Base-by-base conservation (phyloP, 1,284 basidiomycete species). In the Retiboletus flavoniger region DNA sequence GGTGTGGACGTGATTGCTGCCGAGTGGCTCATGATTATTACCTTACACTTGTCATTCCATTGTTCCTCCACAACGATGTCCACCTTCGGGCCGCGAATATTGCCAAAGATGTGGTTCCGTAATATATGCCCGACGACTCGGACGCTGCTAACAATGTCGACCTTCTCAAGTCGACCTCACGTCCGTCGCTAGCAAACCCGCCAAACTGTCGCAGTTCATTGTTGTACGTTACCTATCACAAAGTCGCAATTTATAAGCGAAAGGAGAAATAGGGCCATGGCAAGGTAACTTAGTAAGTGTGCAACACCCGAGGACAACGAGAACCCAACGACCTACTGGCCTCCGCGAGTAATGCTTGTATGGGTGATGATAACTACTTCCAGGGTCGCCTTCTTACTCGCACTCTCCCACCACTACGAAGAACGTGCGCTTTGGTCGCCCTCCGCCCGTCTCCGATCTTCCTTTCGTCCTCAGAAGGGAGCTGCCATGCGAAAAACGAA, bases 401-500 rank as follows among this genome's bases (percentile, higher is more conserved):
- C 28, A 81, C 65, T 49, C 70, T 72, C 42, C 73, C 74, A 16
- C 66, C 64, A 39, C 54, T 60, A 41, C 77, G 72, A 50, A 69
- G 54, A 40, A 81, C 60, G 54, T 73, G 74, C 4, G 73, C 60
- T 24, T 63, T 75, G 42, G 76, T 75, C 63, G 61, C 60, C 51
- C 65, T 62, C 31, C 52, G 46, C 54, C 57, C 61, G 49, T 63
- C 60, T 10, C 66, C 66, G 29, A 59, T 61, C 53, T 28, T 59
- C 32, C 51, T 47, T 56, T 54, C 40, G 35, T 55, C 59, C 45
- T 58, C 51, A n/a, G 38, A 21, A 40, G 45, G 40, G 19, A 39
- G 36, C 45, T 51, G 45, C 47, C 51, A 60, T 39, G 65, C 59
- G 58, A 83, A 82, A 63, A 80, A 80, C 0, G 82, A 78, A 56